Conservation (phyloP, 129 eudicot species). For the Scalesia atractyloides region DNA sequence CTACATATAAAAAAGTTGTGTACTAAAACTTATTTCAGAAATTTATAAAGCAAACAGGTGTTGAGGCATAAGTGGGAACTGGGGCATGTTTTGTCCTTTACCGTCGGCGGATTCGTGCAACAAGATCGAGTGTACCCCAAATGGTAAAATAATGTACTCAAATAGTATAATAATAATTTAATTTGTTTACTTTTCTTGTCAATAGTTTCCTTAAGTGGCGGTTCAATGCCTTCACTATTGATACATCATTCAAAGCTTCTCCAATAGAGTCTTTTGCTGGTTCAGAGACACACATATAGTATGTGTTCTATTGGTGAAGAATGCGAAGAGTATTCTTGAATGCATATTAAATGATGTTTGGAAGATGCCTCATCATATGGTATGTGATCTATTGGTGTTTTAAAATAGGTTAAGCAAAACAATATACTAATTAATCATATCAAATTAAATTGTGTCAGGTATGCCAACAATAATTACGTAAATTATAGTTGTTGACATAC, state of each 20-base stretch:
- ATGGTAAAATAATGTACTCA: background rate
- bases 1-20: too few relatives aligned
- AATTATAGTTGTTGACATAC: background rate
- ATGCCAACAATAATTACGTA: background rate
- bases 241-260: constrained; percentile 19
- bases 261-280: background rate
- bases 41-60: background rate
- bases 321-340: background rate
- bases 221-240: background rate
- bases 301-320: background rate
- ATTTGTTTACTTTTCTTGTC: background rate
- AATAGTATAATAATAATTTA: background rate
- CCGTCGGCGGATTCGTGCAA: constrained; percentile 34
- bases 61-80: background rate
- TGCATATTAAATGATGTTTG: background rate
- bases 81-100: constrained; percentile 33
- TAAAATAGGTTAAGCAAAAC: background rate
- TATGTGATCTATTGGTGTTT: background rate
- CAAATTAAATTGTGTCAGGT: constrained; percentile 3
- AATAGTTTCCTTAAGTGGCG: background rate
- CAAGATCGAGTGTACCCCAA: background rate
- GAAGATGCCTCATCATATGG: constrained; percentile 3
- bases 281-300: background rate
- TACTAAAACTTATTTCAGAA: too few relatives aligned
- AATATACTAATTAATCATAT: background rate